Percentiles rank a stretch among this genome's conserved stretches.
Evolutionary conservation across 1,139 yeast genomes (phyloP).

Genomic region (Spathaspora sp.): DNA sequence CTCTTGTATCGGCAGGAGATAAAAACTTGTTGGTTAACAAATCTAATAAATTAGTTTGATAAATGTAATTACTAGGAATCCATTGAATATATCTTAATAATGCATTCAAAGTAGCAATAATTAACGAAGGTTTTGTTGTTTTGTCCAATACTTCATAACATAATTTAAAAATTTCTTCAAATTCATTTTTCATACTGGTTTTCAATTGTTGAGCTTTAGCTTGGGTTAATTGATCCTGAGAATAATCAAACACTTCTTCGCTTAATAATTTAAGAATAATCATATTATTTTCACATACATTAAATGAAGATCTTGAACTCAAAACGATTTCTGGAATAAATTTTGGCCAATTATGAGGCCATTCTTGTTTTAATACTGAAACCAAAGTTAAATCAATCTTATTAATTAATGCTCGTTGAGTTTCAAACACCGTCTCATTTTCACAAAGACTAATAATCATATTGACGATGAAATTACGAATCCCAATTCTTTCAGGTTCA

Average conservation of each 20-base stretch:
- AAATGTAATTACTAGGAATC: constrained; percentile 89
- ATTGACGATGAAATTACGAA: constrained; percentile 84
- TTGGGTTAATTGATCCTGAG: constrained; percentile 94
- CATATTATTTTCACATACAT: constrained; percentile 98
- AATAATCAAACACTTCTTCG: constrained; percentile 94
- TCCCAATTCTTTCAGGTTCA: constrained; percentile 80
- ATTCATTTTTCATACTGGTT: constrained; percentile 82
- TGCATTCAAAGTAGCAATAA: constrained; percentile 82
- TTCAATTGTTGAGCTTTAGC: constrained; percentile 86
- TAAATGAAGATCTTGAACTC: constrained; percentile 81
- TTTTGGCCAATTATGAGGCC: constrained; percentile 99
- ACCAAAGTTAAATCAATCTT: constrained; percentile 94
- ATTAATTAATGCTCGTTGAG: constrained; percentile 81
- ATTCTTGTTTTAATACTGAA: constrained; percentile 92
- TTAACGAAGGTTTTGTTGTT: constrained; percentile 77
- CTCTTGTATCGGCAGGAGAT: constrained; percentile 77
- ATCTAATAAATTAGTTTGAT: constrained; percentile 78
- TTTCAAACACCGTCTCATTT: constrained; percentile 70
- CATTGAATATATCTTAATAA: constrained; percentile 85
- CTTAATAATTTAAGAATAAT: constrained; percentile 81
- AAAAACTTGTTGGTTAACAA: constrained; percentile 75
- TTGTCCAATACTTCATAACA: constrained; percentile 93
- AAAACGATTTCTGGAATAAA: constrained; percentile 91
- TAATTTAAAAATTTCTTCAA: constrained; percentile 87
- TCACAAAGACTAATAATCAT: constrained; percentile 93